Conservation (phyloP, 2,329 filamentous ascomycete genomes). For the Venturia aucupariae region DNA sequence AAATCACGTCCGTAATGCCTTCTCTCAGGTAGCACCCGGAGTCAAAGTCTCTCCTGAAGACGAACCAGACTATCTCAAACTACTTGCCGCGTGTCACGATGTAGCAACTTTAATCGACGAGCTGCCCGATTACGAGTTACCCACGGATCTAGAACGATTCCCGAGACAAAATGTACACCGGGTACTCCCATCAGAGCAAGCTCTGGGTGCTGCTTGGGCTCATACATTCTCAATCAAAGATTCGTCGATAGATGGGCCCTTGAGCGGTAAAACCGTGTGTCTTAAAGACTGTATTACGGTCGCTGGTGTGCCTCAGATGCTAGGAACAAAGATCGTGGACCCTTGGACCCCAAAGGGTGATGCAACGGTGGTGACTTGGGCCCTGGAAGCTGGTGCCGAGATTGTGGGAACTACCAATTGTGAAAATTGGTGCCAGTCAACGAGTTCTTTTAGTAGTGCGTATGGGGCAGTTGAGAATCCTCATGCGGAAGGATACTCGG, state of each 20-base stretch:
- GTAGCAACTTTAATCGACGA: neutral
- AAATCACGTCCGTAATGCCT: slow-evolving; percentile 6
- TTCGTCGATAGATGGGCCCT: slow-evolving; percentile 13
- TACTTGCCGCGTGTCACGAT: slow-evolving; percentile 12
- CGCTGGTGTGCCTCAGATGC: slow-evolving; percentile 44
- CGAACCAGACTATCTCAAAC: slow-evolving; percentile 7
- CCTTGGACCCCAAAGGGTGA: slow-evolving; percentile 45
- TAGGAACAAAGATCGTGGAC: slow-evolving; percentile 41
- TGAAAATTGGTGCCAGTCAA: slow-evolving; percentile 45
- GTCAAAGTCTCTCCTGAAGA: slow-evolving; percentile 6
- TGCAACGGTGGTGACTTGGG: slow-evolving; percentile 44
- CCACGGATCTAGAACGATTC: slow-evolving; percentile 1
- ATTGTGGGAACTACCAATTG: slow-evolving; percentile 44
- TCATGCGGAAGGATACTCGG: slow-evolving; percentile 35
- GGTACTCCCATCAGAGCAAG: slow-evolving; percentile 29
- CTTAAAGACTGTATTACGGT: slow-evolving; percentile 49
- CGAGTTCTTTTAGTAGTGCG: slow-evolving; percentile 38
- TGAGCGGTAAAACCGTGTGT: slow-evolving; percentile 37
- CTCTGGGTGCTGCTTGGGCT: slow-evolving; percentile 42
- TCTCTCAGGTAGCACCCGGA: slow-evolving; percentile 2
- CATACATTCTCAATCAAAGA: slow-evolving; percentile 40
- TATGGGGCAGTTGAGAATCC: slow-evolving; percentile 35
- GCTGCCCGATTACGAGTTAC: slow-evolving; percentile 6
- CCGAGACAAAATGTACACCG: neutral
- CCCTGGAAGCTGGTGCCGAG: slow-evolving; percentile 41